Percentiles rank a stretch among this genome's conserved stretches.
These are phyloP conservation scores for Naumovozyma baii DNA, from an alignment of 805 yeast species.

Conservation along the genomic window DNA sequence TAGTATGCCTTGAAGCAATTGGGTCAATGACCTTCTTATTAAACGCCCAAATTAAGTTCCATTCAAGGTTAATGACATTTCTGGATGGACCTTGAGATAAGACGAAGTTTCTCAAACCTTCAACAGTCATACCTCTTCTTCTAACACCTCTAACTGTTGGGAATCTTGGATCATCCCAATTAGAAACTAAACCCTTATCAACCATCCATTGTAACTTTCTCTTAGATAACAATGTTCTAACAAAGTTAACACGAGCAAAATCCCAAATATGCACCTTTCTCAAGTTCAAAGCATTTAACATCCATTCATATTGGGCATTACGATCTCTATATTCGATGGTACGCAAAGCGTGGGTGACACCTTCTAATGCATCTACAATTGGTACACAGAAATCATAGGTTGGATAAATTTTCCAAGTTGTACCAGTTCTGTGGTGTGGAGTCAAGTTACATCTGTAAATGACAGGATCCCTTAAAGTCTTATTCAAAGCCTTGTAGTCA, in stretches of 20 bases:
- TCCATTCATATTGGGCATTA: conserved; percentile 97
- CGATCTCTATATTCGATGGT: conserved; percentile 98
- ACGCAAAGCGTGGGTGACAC: conserved; percentile 96
- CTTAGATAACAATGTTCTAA: conserved; percentile 89
- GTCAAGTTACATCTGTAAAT: conserved; percentile 94
- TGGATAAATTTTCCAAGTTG: conserved; percentile 92
- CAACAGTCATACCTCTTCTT: conserved; percentile 99
- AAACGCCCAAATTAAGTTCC: conserved; percentile 96
- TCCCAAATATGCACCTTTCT: conserved; percentile 97
- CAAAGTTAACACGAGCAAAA: conserved; percentile 93
- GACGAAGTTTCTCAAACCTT: conserved; percentile 90
- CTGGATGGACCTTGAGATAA: conserved; percentile 96
- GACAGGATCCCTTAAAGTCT: conserved; percentile 95
- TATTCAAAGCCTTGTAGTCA: conserved; percentile 82
- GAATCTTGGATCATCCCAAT: conserved; percentile 99
- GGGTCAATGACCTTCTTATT: conserved; percentile 98
- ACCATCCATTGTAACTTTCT: conserved; percentile 99
- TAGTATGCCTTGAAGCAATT: conserved; percentile 90
- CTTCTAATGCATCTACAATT: conserved; percentile 88
- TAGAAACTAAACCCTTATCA: conserved; percentile 73
- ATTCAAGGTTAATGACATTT: conserved; percentile 92
- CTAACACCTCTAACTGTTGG: conserved; percentile 99
- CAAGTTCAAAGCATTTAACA: conserved; percentile 66
- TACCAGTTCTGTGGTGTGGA: conserved; percentile 96
- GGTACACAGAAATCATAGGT: conserved; percentile 99